Evolutionary conservation across 306 rosid species (phyloP).

Genomic region (Parietaria judaica): DNA sequence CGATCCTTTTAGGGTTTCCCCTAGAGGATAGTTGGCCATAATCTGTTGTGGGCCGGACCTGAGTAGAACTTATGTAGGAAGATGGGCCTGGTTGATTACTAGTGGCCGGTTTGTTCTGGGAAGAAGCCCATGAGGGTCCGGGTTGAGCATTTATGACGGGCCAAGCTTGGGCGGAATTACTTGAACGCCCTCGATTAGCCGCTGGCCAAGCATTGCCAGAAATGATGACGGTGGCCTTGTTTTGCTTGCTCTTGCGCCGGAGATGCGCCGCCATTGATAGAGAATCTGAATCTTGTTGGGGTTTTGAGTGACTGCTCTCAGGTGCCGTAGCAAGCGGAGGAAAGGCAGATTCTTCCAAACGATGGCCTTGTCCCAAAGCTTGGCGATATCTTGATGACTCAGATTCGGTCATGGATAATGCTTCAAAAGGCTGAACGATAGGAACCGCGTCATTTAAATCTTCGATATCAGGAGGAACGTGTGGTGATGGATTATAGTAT

Average conservation of each 20-base stretch:
- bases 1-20: conserved; percentile 42
- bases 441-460: conserved; percentile 45
- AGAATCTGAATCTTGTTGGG: conserved; percentile 46
- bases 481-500: conserved; percentile 30
- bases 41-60: conserved; percentile 28
- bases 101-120: conserved; percentile 18
- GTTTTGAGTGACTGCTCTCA: conserved; percentile 41
- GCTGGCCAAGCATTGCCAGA: conserved; percentile 73
- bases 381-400: conserved; percentile 80
- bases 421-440: conserved; percentile 51
- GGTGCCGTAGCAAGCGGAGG: conserved; percentile 68
- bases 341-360: conserved; percentile 64
- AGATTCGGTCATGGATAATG: conserved; percentile 35
- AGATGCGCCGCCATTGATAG: conserved; percentile 84
- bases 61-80: conserved; percentile 16
- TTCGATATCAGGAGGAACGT: conserved; percentile 33
- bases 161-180: conserved; percentile 38
- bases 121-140: conserved; percentile 17
- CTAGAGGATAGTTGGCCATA: conserved; percentile 35
- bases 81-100: conserved; percentile 27
- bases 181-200: conserved; percentile 44
- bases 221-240: conserved; percentile 39
- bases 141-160: conserved; percentile 27
- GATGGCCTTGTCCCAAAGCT: conserved; percentile 58
- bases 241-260: conserved; percentile 46